Conservation (phyloP, 2,329 filamentous ascomycete genomes). For the Xylariaceae sp. region DNA sequence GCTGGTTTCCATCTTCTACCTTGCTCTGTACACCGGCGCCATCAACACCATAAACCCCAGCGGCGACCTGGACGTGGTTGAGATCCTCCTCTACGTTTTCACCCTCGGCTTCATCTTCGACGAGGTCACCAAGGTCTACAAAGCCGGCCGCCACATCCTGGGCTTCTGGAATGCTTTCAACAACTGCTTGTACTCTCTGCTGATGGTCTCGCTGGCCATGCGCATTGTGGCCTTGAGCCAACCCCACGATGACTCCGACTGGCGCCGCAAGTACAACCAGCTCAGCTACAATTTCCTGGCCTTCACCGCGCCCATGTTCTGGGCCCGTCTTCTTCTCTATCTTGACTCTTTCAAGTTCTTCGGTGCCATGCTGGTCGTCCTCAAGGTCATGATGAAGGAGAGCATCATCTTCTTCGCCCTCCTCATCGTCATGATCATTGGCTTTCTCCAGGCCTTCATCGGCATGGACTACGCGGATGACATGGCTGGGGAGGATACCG, state of each 20-base stretch:
- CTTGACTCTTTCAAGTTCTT: slow-evolving; percentile 94
- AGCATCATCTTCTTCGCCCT: slow-evolving; percentile 95
- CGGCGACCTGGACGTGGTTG: slow-evolving; percentile 77
- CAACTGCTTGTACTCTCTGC: slow-evolving; percentile 66
- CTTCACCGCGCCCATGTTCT: slow-evolving; percentile 93
- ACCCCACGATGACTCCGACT: slow-evolving; percentile 35
- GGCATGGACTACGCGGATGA: slow-evolving; percentile 80
- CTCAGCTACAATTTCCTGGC: slow-evolving; percentile 92
- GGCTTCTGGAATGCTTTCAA: slow-evolving; percentile 99
- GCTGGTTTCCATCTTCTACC: slow-evolving; percentile 72
- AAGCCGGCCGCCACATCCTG: slow-evolving; percentile 84
- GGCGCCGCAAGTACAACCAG: slow-evolving; percentile 61
- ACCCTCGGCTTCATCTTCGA: slow-evolving; percentile 87
- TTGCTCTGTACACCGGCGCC: slow-evolving; percentile 78
- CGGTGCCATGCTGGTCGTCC: slow-evolving; percentile 92
- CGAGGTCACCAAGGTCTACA: slow-evolving; percentile 83
- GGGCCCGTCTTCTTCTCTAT: slow-evolving; percentile 85
- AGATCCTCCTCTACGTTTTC: slow-evolving; percentile 81
- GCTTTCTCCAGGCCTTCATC: slow-evolving; percentile 89
- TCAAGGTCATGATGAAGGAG: slow-evolving; percentile 93
- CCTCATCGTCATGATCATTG: slow-evolving; percentile 72
- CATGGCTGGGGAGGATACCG: slow-evolving; percentile 58
- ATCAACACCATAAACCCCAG: slow-evolving; percentile 89
- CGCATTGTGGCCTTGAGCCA: slow-evolving; percentile 72
- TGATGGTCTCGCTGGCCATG: slow-evolving; percentile 70